Evolutionary conservation across 2,329 filamentous ascomycete genomes (phyloP), one percentile per base, ranked within the genome.

Genomic region (Colletotrichum falcatum): DNA sequence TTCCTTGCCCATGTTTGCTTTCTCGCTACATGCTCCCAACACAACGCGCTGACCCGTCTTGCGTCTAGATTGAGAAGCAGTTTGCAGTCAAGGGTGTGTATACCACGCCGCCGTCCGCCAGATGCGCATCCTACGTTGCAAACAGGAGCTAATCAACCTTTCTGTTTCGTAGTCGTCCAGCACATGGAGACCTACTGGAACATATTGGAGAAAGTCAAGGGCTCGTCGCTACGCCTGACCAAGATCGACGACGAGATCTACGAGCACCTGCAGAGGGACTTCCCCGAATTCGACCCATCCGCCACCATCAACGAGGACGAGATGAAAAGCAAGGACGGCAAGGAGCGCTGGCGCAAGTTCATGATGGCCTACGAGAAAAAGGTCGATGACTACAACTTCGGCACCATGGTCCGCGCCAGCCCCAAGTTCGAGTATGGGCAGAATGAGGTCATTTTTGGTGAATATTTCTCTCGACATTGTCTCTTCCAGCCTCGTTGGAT

Each of bases 171-270:
- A 85, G 95, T 92, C 61, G 96, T 98, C 46, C 93, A 97, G 82
- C 96, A 99, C 82, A 94, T 99, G 88, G 89, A 94, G 78, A 98
- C 95, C 59, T 98, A 99, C 87, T 99, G 95, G 95, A 87, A 91
- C 62, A 95, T 99, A 79, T 92, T 99, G 76, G 92, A 98, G 82
- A 94, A 92, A 79, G 89, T 97, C 75, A 93, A 90, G 76, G 96
- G 95, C 75, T 97, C 94, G n/a, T 85, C 91, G 73, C 87, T 99
- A 71, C 93, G 94, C 73, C 89, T 99, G 73, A 99, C 96, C 72
- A 96, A 95, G 84, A 88, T 97, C 77, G 96, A 99, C 83, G 92
- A 98, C 80, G 94, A 98, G 54, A 99, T 99, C 81, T 91, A 93
- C 82, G 92, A 93, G 74, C 94, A 98, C 82, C 92, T 99, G 76